Evolutionary conservation across 2,329 filamentous ascomycete species (phyloP), one percentile per base, ranked within the genome.

Genomic region (Ophiostoma piceae): DNA sequence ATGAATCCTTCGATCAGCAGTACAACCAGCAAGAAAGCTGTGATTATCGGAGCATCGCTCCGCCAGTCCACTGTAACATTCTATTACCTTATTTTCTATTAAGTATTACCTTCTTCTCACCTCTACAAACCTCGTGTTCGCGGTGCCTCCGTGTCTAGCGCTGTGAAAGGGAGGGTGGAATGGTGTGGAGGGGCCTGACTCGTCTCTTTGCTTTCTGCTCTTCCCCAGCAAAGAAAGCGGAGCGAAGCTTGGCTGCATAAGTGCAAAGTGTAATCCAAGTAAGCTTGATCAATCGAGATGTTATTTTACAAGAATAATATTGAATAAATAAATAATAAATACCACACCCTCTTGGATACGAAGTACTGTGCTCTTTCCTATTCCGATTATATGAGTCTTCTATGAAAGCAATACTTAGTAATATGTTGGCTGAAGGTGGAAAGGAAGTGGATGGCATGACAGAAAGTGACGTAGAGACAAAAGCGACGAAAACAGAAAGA

Each of bases 61-160:
- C 51, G 51, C 22, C 51, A 57, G 51, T 35, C 35, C 35, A 35
- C 35, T 35, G 35, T 8, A 35, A 41, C 12, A 11, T 3, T 41
- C 3, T 9, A 12, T 12, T 47, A n/a, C 43, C 43, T 47, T 47
- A n/a, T n/a, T 19, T n/a, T 47, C 7, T 16, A 47, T 8, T n/a
- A 29, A 29, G 26, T 29, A 29, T 29, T 29, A 29, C 26, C 14
- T 16, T 47, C 16, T 11, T 16, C 51, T 35, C 16, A 54, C 39
- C 7, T 41, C 11, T 67, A 41, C n/a, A 35, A 14, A 67, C 26
- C 54, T 70, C 69, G 69, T 70, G 69, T 70, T 70, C 66, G 66
- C 66, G 69, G 66, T 41, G 37, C 66, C 69, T 57, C 66, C 57
- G 66, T 41, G 37, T 57, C 65, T 68, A 66, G 69, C 69, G 69